A percentile compares a stretch with the other conserved stretches of the same genome.
Evolutionary conservation across 169 alveolate species (phyloP).

Genomic region (Eimeria acervulina): DNA sequence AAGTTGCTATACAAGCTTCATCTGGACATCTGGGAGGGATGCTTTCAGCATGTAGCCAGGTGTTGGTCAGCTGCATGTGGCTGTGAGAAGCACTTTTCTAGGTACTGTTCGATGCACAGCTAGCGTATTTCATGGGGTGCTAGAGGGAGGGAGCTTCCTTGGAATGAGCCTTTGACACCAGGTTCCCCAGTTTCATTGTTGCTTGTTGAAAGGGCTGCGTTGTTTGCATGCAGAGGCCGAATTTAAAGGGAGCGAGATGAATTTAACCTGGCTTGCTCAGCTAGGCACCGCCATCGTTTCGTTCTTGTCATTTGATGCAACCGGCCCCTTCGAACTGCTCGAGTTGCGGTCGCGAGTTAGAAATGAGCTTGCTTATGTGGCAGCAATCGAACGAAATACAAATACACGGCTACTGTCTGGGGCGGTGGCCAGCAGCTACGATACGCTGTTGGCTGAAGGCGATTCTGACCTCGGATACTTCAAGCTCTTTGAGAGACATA

Average conservation of each 20-base stretch:
- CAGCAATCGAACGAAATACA: slow-evolving; percentile 74
- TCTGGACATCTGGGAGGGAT: not conserved
- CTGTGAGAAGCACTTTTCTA: not conserved
- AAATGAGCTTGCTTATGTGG: slow-evolving; percentile 64
- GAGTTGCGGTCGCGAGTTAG: slow-evolving; percentile 68
- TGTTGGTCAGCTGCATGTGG: not conserved
- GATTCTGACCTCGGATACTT: slow-evolving; percentile 72
- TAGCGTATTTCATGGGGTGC: not conserved
- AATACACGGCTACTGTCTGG: slow-evolving; percentile 64
- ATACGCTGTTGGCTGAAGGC: slow-evolving; percentile 59
- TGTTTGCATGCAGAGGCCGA: slow-evolving; percentile 57
- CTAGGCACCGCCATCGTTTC: slow-evolving; percentile 70
- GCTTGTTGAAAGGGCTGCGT: slow-evolving; percentile 3
- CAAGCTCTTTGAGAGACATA: slow-evolving; percentile 69
- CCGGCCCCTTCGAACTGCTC: slow-evolving; percentile 71
- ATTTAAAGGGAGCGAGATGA: slow-evolving; percentile 60
- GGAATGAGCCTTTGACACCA: not conserved
- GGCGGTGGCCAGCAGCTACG: slow-evolving; percentile 59
- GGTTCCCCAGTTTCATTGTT: not conserved
- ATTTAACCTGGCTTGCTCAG: slow-evolving; percentile 66
- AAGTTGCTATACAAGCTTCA: not conserved
- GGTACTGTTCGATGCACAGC: not conserved
- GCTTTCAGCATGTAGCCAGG: not conserved
- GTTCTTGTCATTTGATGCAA: slow-evolving; percentile 54
- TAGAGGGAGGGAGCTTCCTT: not conserved